Base-by-base conservation (phyloP, 805 yeast genomes). In the Yarrowia osloensis region DNA sequence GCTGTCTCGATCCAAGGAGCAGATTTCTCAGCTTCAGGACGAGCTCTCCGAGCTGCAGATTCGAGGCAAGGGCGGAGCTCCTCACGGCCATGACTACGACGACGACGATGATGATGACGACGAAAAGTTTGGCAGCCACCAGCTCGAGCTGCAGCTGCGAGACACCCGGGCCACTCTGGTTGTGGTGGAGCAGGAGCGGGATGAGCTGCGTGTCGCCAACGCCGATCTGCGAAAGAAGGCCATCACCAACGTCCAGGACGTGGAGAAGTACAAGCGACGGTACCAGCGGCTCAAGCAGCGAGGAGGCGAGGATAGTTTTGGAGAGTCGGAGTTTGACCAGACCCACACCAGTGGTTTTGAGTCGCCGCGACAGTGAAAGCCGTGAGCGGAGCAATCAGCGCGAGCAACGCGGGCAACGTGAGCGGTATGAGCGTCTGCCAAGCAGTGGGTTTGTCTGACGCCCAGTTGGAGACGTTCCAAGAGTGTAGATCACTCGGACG, bases 91-190 rank as follows among this genome's bases (percentile, higher is more conserved):
- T 61, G 76, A 74, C 70, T 70, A 72, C 28, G 73, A 71, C 21
- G 74, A 70, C 7, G 77, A 70, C 9, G 77, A 71, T 3, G 71
- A 72, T 19, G 73, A 71, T 24, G 74, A 70, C 5, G 77, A 70
- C 12, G 77, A 71, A n/a, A 78, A 67, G 44, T 44, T 37, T 42
- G 52, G 22, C 17, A 63, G 68, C 22, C 75, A 89, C 54, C 91
- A 88, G 70, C 89, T 84, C 73, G 89, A 86, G 69, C 82, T 91
- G 79, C 89, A 88, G 77, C 83, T 91, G 50, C 86, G 89, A 72
- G 97, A 91, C 72, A 78, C 91, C 71, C 90, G 90, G 73, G 97
- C 97, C 4, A 96, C 91, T 74, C 80, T 91, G 70, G 88, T 84
- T 72, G 89, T 91, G 67, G 83, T 88, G 70, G 87, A 86, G 72